Base-by-base conservation (phyloP, 2,329 filamentous ascomycete species). In the Cladophialophora psammophila region DNA sequence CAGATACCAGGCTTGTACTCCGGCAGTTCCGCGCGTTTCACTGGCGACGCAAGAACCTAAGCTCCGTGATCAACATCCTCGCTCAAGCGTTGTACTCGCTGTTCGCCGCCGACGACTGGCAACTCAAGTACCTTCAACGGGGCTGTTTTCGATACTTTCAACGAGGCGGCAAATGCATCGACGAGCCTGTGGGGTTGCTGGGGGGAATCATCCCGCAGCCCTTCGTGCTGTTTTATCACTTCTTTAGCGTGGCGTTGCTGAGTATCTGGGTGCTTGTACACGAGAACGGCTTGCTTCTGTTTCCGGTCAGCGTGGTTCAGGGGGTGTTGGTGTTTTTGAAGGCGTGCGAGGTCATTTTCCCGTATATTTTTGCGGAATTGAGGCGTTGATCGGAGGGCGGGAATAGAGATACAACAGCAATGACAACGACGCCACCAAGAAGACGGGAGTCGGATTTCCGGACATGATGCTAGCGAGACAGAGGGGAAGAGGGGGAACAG, bases 101-200 rank as follows among this genome's bases (percentile, higher is more conserved):
- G 12, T 99, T 98, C 77, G 93, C 94, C 15, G 95, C 94, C 60
- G 85, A 96, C 77, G 85, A 84, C 84, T 77, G 60, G 77, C 72
- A 94, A 75, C 87, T 98, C 60, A 87, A 87, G 71, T 89, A 91
- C 63, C 88, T 99, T 54, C 93, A 96, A 81, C 86, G 86, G 71
- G 95, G 95, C 56, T 99, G 95, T 82, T 98, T 98, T 82, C 83
- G 86, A 35, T 99, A 99, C 80, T 99, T 99, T 82, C 85, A 92
- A 76, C 84, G 84, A 38, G 90, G 90, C 50, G 87, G 89, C 56
- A 88, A 88, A 68, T 88, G 89, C 79, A 86, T 93, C 26, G 88
- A 91, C 69, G 93, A 91, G 38, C 95, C 95, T 2, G 88, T 91
- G 54, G 91, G 91, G 35, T 82, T 99, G 67, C 84, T 99, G 8